phyloP scores from a whole-genome alignment of 768 basidiomycete genomes.

The Russula sp. region DNA sequence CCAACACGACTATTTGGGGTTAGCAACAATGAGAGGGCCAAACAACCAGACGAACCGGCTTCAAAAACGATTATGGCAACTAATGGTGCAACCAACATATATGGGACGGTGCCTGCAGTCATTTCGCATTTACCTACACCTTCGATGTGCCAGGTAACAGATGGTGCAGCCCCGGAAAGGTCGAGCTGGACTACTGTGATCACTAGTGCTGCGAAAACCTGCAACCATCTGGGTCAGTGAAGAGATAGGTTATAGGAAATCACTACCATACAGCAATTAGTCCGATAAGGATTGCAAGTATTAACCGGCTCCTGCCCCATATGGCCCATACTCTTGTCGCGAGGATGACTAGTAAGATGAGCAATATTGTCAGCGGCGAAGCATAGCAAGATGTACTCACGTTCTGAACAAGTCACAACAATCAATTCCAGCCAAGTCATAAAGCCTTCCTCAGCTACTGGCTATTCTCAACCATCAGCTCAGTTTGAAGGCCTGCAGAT shows the following conservation, averaged over 20 bases:
- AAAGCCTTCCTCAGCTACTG: not conserved
- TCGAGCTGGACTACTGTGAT: not conserved
- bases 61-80: slow-evolving; percentile 6
- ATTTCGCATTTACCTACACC: not conserved
- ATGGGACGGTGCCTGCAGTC: not conserved
- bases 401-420: not conserved
- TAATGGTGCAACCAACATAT: slow-evolving; percentile 6
- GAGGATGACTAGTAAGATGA: slow-evolving; percentile 22
- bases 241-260: not conserved
- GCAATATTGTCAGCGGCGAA: not conserved
- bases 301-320: slow-evolving; percentile 23
- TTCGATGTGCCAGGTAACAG: not conserved
- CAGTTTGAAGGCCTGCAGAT: too few species aligned
- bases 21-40: not conserved
- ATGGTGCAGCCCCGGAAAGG: not conserved
- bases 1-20: slow-evolving; percentile 1
- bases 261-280: not conserved
- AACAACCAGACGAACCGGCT: slow-evolving; percentile 3
- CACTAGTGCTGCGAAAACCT: slow-evolving; percentile 3
- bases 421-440: too few species aligned
- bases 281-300: slow-evolving; percentile 3
- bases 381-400: not conserved
- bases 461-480: not conserved
- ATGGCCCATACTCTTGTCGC: slow-evolving; percentile 27
- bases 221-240: not conserved